Base-by-base conservation (phyloP, 768 basidiomycete species). In the Mycena galopus region DNA sequence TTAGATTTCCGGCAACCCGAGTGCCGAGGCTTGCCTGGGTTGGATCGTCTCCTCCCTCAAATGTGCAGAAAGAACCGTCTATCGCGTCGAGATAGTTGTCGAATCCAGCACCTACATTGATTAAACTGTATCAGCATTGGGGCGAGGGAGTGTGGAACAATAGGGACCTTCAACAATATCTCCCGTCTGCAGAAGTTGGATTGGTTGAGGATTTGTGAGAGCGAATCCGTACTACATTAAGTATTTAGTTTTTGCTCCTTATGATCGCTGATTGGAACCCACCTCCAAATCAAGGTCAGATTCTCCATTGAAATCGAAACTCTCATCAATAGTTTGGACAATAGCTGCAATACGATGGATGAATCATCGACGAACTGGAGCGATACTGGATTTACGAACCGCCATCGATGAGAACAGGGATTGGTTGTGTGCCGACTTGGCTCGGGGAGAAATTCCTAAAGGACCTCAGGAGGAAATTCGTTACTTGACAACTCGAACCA, bases 41-140 rank as follows among this genome's bases (percentile, higher is more conserved):
- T 1, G 83, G 80, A 71, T 87, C 82, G 37, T 88, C 85, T 1
- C 87, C 87, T 9, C 87, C 87, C 59, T 86, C 82, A 62, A 82
- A 88, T 0, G 81, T 82, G 65, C 87, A 88, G 74, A 81, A 88
- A 3, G 80, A 76, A 0, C 65, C 69, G 29, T 74, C 73, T 35
- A 74, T 42, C 1, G 84, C 87, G 72, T 88, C 86, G 25, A 88
- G 81, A 64, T 55, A 82, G 70, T 86, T 86, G 75, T 84, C 81
- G 77, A 86, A 84, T 8, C 83, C 83, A 56, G 79, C 86, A 50
- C 84, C 86, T 87, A 37, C 10, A 59, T 21, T 3, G 19, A 19
- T n/a, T n/a, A n/a, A n/a, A n/a, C n/a, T n/a, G n/a, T n/a, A 39
- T 23, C 44, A 10, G 30, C n/a, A n/a, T n/a, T 25, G 14, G 8